Evolutionary conservation across 78 protist species (phyloP).

Genomic region (Diacronema lutheri): DNA sequence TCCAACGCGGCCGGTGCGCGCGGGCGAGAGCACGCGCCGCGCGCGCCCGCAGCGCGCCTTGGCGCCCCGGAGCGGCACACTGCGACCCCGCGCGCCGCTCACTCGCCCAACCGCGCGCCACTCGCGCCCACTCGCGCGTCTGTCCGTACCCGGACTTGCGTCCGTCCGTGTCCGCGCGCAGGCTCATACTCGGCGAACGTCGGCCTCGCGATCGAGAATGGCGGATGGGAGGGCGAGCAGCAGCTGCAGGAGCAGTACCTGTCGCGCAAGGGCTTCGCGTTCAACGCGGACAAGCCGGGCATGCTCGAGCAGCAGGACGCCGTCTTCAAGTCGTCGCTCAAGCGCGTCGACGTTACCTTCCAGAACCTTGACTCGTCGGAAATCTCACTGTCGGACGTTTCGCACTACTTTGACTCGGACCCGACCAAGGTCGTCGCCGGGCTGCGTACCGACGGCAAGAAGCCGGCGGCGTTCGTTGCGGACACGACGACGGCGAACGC

Average conservation of each 20-base stretch:
- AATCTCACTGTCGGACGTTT: constrained; percentile 53
- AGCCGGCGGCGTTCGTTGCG: constrained; percentile 42
- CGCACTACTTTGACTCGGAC: constrained; percentile 59
- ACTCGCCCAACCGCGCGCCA: no score
- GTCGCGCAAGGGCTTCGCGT: constrained; percentile 57
- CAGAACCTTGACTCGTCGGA: constrained; percentile 61
- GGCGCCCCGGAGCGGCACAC: no score
- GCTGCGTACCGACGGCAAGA: constrained; percentile 46
- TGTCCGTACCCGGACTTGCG: no score
- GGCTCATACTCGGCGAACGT: constrained; percentile 52
- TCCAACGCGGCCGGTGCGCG: constrained; percentile 41
- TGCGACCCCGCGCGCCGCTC: no score
- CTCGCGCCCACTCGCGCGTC: no score
- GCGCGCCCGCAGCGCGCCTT: no score
- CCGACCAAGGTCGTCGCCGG: constrained; percentile 45
- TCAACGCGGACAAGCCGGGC: constrained; percentile 55
- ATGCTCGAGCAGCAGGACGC: constrained; percentile 9
- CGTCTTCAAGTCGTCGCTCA: constrained; percentile 34
- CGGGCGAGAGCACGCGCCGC: no score
- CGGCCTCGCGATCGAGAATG: constrained; percentile 54
- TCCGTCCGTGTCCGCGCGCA: no score
- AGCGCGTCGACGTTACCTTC: constrained; percentile 41
- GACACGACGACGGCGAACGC: constrained; percentile 59
- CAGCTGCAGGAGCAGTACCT: constrained; percentile 43
- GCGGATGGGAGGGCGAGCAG: constrained; percentile 42